Evolutionary conservation across 306 rosid species (phyloP).

Genomic region (Cicer judaicum): DNA sequence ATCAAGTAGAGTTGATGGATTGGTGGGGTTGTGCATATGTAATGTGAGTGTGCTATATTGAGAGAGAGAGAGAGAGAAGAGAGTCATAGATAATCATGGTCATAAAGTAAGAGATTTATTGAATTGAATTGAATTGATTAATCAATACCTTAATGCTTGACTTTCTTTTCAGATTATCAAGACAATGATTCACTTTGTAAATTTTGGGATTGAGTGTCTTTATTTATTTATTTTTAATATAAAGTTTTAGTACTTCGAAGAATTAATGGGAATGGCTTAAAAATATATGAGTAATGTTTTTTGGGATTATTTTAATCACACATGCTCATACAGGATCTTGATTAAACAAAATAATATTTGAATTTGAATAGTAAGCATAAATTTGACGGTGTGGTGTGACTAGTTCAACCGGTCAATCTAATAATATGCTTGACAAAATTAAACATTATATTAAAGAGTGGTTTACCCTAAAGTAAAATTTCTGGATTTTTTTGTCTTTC

Average conservation of each 20-base stretch:
- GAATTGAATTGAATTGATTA: neutral
- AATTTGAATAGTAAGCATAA: neutral
- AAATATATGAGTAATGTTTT: neutral
- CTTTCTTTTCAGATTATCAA: conserved; percentile 45
- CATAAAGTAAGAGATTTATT: conserved; percentile 43
- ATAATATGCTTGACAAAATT: neutral
- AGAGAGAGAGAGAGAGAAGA: neutral
- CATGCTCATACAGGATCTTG: neutral
- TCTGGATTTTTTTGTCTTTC: neutral
- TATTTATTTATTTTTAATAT: neutral
- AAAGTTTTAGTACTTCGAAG: neutral
- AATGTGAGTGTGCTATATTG: conserved; percentile 6
- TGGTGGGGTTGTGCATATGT: conserved; percentile 53
- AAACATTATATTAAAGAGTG: neutral
- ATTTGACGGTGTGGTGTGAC: conserved; percentile 14
- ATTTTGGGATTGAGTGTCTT: conserved; percentile 13
- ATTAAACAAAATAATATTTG: neutral
- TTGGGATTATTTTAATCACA: neutral
- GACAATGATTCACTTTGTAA: conserved; percentile 35
- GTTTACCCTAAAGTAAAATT: conserved; percentile 16
- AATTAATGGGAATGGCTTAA: neutral
- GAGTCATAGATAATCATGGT: conserved; percentile 18
- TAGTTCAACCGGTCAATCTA: neutral
- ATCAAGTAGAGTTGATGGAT: conserved; percentile 51
- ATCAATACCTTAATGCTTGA: conserved; percentile 47